phyloP scores from a whole-genome alignment of 805 yeast species.

The Kazachstania martiniae region DNA sequence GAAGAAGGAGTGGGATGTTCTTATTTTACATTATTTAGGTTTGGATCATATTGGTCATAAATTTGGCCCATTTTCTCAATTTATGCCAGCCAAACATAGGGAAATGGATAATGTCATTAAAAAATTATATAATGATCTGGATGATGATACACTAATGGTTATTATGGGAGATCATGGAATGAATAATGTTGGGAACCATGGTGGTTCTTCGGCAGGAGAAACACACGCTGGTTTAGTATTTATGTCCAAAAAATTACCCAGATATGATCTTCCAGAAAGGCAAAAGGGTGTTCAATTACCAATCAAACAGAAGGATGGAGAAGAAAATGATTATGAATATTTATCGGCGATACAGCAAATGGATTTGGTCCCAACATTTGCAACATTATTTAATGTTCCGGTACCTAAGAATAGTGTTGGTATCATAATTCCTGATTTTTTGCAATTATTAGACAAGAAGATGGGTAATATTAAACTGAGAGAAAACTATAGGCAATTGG shows the following conservation, averaged over 20 bases:
- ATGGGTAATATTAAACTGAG: slow-evolving; percentile 23
- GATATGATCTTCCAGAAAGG: slow-evolving; percentile 11
- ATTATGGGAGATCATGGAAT: slow-evolving; percentile 93
- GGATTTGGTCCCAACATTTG: slow-evolving; percentile 85
- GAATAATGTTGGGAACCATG: slow-evolving; percentile 94
- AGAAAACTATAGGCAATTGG: slow-evolving; percentile 51
- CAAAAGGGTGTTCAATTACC: slow-evolving; percentile 11
- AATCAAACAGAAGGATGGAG: slow-evolving; percentile 28
- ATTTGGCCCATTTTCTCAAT: slow-evolving; percentile 76
- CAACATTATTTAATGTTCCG: slow-evolving; percentile 74
- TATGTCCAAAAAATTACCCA: slow-evolving; percentile 48
- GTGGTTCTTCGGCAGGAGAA: slow-evolving; percentile 90
- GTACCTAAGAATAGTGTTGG: slow-evolving; percentile 88
- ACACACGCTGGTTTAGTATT: slow-evolving; percentile 76
- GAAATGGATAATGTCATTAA: slow-evolving; percentile 75
- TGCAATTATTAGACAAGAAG: slow-evolving; percentile 38
- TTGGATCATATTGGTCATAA: slow-evolving; percentile 97
- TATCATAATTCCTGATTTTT: slow-evolving; percentile 45
- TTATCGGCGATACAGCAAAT: slow-evolving; percentile 64
- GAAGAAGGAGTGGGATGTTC: slow-evolving; percentile 59
- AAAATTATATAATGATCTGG: slow-evolving; percentile 37
- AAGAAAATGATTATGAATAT: slow-evolving; percentile 37
- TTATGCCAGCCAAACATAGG: slow-evolving; percentile 69
- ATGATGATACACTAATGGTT: slow-evolving; percentile 51
- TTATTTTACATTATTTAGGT: slow-evolving; percentile 85